These are phyloP conservation scores for Prunus salicina DNA, from an alignment of 306 rosid species.

Conservation along the genomic window DNA sequence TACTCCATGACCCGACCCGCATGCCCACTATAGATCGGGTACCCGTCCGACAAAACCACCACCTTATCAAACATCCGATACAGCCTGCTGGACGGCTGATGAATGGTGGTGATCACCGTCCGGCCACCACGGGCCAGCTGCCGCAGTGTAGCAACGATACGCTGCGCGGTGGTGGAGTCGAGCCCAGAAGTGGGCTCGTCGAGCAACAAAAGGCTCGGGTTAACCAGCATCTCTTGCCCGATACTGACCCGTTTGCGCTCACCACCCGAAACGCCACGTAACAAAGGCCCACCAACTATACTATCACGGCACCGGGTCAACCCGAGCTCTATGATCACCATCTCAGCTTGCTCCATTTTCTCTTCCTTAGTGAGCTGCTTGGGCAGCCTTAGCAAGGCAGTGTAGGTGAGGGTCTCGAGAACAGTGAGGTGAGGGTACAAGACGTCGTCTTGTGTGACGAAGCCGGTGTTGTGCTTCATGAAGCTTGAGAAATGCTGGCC, in stretches of 20 bases:
- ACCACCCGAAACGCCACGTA: conserved; percentile 81
- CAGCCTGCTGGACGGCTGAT: conserved; percentile 77
- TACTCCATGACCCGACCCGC: conserved; percentile 72
- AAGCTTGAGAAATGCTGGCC: conserved; percentile 44
- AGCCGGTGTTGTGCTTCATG: conserved; percentile 64
- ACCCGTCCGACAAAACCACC: conserved; percentile 62
- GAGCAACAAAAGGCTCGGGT: conserved; percentile 70
- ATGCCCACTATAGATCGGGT: conserved; percentile 59
- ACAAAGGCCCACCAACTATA: conserved; percentile 45
- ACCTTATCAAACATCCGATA: conserved; percentile 83
- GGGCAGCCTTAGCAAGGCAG: conserved; percentile 68
- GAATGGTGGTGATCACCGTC: conserved; percentile 74
- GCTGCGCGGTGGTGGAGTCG: conserved; percentile 79
- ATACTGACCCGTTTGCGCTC: conserved; percentile 83
- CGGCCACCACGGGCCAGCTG: conserved; percentile 61
- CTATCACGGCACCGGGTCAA: conserved; percentile 52
- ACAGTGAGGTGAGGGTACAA: conserved; percentile 82
- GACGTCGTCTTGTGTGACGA: conserved; percentile 77
- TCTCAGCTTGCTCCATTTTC: conserved; percentile 55
- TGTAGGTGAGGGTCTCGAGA: conserved; percentile 58
- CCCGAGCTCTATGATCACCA: conserved; percentile 59
- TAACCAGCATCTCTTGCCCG: conserved; percentile 80
- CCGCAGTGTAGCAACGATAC: conserved; percentile 42
- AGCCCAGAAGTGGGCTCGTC: conserved; percentile 92
- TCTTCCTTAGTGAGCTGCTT: conserved; percentile 46